These are phyloP conservation scores for Secale cereale DNA, from an alignment of 176 grass and related monocot species.

Conservation along the genomic window DNA sequence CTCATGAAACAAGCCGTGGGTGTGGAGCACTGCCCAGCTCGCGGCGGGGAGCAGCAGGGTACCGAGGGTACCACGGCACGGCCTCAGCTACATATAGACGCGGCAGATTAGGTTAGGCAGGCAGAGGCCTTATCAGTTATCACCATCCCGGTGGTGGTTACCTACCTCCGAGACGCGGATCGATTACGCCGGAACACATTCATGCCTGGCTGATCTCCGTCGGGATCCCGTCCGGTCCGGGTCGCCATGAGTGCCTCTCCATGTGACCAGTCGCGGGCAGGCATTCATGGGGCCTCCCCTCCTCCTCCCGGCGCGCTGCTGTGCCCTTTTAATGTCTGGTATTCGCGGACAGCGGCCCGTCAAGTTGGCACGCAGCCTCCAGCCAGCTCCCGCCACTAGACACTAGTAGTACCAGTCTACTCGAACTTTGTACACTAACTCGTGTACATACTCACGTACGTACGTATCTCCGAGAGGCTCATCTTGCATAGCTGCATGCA, in stretches of 20 bases:
- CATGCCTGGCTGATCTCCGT: neutral
- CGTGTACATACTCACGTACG: no score
- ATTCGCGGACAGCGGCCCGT: slow-evolving; percentile 32
- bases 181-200: neutral
- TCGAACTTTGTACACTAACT: no score
- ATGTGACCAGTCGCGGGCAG: slow-evolving; percentile 12
- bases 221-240: neutral
- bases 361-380: neutral
- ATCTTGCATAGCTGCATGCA: no score
- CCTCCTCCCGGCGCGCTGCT: neutral
- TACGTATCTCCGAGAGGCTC: no score
- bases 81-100: neutral
- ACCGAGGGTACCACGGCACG: neutral
- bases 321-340: slow-evolving; percentile 32
- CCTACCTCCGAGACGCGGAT: neutral
- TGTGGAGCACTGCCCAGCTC: neutral
- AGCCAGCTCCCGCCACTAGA: no score
- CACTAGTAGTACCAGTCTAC: no score
- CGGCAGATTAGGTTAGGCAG: neutral
- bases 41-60: neutral
- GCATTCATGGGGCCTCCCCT: neutral
- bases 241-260: neutral
- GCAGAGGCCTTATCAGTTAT: neutral
- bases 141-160: neutral
- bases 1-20: neutral